These are phyloP conservation scores for Castanea sativa DNA, from an alignment of 306 rosid species.

Conservation along the genomic window DNA sequence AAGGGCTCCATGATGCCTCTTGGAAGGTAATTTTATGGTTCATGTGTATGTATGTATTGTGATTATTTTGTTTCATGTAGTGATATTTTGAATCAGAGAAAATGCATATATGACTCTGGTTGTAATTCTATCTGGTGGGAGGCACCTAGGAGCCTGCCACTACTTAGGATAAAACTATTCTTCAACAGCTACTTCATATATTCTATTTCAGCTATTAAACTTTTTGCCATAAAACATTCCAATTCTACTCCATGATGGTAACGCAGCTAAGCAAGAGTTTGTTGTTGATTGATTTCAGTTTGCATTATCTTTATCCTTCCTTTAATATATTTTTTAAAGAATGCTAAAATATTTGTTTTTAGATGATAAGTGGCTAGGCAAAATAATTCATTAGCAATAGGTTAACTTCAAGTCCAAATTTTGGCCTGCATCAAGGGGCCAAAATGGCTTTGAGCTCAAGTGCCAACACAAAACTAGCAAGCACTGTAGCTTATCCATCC, in stretches of 20 bases:
- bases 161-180: background rate
- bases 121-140: conserved; percentile 10
- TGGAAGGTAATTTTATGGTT: conserved; percentile 70
- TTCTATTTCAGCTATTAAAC: background rate
- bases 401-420: too few relatives aligned
- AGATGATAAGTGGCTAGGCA: background rate
- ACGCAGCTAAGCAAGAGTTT: background rate
- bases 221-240: background rate
- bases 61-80: background rate
- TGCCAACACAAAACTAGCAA: too few relatives aligned
- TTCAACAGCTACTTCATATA: background rate
- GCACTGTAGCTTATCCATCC: too few relatives aligned
- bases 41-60: background rate
- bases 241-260: background rate
- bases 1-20: conserved; percentile 52
- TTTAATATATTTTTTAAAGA: background rate
- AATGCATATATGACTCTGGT: background rate
- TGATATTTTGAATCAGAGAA: background rate
- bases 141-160: background rate
- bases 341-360: background rate
- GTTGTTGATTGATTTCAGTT: background rate
- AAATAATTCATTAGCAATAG: too few relatives aligned
- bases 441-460: too few relatives aligned
- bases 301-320: background rate
- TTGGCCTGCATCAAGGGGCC: too few relatives aligned